Evolutionary conservation across 225 moss, liverwort and hornwort genomes (phyloP).

Genomic region (Physcomitrium patens): DNA sequence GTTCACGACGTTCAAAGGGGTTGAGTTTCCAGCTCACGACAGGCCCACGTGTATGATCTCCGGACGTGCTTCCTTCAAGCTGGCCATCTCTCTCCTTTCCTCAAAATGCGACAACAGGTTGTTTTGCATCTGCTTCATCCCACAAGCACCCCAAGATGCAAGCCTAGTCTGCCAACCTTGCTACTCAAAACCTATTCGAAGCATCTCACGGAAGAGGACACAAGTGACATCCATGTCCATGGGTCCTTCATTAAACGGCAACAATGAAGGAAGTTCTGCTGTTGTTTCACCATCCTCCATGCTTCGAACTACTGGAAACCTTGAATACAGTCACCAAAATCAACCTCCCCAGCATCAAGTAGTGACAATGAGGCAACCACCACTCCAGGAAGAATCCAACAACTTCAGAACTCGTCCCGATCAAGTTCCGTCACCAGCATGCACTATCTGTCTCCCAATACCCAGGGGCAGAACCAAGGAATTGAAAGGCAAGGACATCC

Average conservation of each 20-base stretch:
- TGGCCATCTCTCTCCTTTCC: conserved; percentile 93
- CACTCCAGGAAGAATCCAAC: conserved; percentile 53
- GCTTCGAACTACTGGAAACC: conserved; percentile 42
- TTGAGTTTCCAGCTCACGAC: conserved; percentile 97
- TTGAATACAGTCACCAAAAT: conserved; percentile 56
- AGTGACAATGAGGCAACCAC: conserved; percentile 72
- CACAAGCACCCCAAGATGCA: conserved; percentile 65
- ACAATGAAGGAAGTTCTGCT: conserved; percentile 61
- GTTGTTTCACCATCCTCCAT: conserved; percentile 48
- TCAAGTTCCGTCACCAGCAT: conserved; percentile 95
- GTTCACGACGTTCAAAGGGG: conserved; percentile 98
- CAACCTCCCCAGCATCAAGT: conserved; percentile 71
- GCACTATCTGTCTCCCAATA: conserved; percentile 79
- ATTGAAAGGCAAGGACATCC: conserved; percentile 50
- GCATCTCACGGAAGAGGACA: conserved; percentile 96
- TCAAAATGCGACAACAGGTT: conserved; percentile 97
- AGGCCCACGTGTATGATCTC: conserved; percentile 97
- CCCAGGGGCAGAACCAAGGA: conserved; percentile 46
- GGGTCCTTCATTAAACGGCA: conserved; percentile 55
- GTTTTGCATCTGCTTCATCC: conserved; percentile 95
- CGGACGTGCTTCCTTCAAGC: conserved; percentile 95
- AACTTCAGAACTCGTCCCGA: conserved; percentile 75
- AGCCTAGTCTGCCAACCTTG: conserved; percentile 76
- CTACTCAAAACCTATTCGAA: conserved; percentile 96
- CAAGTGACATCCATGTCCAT: conserved; percentile 62